A percentile compares a stretch with the other conserved stretches of the same genome.
Evolutionary conservation across 2,329 filamentous ascomycete species (phyloP).

Genomic region (Calonectria hawksworthii): DNA sequence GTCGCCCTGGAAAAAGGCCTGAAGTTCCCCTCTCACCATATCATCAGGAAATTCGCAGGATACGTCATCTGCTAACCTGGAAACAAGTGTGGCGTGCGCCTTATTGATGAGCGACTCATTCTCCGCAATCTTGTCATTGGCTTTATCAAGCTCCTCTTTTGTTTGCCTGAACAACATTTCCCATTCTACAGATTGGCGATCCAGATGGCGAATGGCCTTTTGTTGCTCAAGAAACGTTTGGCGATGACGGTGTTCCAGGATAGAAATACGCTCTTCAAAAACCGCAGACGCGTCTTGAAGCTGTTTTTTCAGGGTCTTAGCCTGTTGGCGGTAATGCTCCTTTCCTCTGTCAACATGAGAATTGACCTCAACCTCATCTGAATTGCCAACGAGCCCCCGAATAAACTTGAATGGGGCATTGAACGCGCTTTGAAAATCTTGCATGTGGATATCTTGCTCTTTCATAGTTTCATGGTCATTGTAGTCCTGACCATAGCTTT

Average conservation of each 20-base stretch:
- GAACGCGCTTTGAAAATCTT: not conserved
- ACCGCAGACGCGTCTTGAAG: not conserved
- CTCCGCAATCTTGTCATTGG: not conserved
- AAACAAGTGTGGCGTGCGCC: not conserved
- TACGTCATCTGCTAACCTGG: not conserved
- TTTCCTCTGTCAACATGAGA: not conserved
- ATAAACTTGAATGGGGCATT: not conserved
- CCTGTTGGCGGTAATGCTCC: not conserved
- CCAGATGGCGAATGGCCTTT: not conserved
- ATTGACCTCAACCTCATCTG: not conserved
- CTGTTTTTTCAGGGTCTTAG: not conserved
- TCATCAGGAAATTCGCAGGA: slow-evolving; percentile 7
- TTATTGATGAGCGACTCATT: not conserved
- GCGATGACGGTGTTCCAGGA: not conserved
- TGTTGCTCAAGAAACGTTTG: not conserved
- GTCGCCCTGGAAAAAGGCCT: not conserved
- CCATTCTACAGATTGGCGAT: too few species aligned
- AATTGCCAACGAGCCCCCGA: not conserved
- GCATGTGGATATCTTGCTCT: not conserved
- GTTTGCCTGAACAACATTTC: not conserved
- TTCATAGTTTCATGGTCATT: not conserved
- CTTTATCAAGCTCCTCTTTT: not conserved
- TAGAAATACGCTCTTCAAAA: not conserved
- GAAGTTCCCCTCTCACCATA: not conserved
- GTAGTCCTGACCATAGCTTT: not conserved